These are phyloP conservation scores for Diatrype stigma DNA, from an alignment of 2,329 filamentous ascomycete species.

Conservation along the genomic window DNA sequence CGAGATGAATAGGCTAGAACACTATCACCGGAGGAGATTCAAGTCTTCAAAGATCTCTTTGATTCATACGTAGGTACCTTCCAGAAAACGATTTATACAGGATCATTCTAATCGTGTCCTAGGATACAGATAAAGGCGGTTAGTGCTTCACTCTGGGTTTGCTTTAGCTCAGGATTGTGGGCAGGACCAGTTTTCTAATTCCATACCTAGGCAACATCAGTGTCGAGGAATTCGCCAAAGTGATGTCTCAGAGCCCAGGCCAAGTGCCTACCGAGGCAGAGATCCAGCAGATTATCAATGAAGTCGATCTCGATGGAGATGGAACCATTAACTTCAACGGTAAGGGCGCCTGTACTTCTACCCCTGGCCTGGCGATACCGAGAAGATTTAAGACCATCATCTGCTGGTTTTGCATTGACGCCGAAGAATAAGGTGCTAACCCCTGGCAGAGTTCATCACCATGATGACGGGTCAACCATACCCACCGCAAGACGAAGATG, in stretches of 20 bases:
- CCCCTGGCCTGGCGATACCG: not conserved
- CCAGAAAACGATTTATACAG: no score
- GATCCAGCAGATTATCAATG: slow-evolving; percentile 33
- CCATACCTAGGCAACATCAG: slow-evolving; percentile 27
- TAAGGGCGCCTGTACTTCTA: slow-evolving; percentile 6
- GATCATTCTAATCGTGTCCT: not conserved
- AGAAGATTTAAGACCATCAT: not conserved
- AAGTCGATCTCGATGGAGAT: slow-evolving; percentile 35
- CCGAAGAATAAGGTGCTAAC: slow-evolving; percentile 2
- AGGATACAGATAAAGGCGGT: slow-evolving; percentile 26
- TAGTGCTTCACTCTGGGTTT: slow-evolving; percentile 3
- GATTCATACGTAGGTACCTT: slow-evolving; percentile 23
- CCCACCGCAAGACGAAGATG: slow-evolving; percentile 22
- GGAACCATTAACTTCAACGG: slow-evolving; percentile 37
- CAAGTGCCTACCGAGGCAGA: slow-evolving; percentile 28
- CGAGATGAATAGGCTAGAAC: slow-evolving; percentile 13
- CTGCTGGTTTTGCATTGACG: not conserved
- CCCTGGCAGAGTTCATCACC: slow-evolving; percentile 32
- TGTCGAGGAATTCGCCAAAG: slow-evolving; percentile 33
- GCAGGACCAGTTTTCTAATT: slow-evolving; percentile 5
- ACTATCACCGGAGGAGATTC: slow-evolving; percentile 22
- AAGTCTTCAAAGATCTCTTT: slow-evolving; percentile 27
- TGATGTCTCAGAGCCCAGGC: slow-evolving; percentile 29
- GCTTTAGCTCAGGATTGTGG: not conserved
- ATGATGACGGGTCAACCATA: slow-evolving; percentile 38